Evolutionary conservation across 1,139 yeast genomes (phyloP).

Genomic region (Blastobotrys persicus): DNA sequence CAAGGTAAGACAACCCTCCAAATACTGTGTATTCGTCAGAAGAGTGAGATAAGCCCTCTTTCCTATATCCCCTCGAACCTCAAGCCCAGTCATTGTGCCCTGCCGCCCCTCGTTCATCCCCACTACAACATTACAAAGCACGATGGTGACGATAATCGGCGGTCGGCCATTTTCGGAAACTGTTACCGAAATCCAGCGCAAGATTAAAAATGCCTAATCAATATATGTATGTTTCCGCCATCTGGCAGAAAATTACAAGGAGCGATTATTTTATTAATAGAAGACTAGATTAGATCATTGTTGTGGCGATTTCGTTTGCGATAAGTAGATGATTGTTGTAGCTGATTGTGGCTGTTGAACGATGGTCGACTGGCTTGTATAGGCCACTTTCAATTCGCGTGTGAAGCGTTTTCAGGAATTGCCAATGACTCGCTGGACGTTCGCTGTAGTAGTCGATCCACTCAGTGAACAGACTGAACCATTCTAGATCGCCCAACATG

Average conservation of each 20-base stretch:
- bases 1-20: constrained; percentile 50
- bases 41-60: constrained; percentile 50
- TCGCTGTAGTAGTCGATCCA: constrained; percentile 10
- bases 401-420: constrained; percentile 5
- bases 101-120: not conserved
- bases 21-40: constrained; percentile 49
- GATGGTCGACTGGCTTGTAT: no score
- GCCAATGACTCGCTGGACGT: constrained; percentile 8
- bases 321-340: not conserved
- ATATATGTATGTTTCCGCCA: no score
- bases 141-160: no score
- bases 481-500: constrained; percentile 12
- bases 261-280: no score
- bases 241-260: no score
- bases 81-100: not conserved
- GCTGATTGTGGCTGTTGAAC: no score
- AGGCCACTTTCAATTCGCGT: not conserved
- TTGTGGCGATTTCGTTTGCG: not conserved
- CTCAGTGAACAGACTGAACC: constrained; percentile 7
- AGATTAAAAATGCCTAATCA: no score
- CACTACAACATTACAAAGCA: not conserved
- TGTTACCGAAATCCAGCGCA: not conserved
- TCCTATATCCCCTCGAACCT: not conserved
- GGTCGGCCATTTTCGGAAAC: not conserved
- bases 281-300: not conserved